Percentiles rank a stretch among this genome's conserved stretches.
Evolutionary conservation across 2,329 filamentous ascomycete species (phyloP).

Genomic region (Penicillium psychrosexuale): DNA sequence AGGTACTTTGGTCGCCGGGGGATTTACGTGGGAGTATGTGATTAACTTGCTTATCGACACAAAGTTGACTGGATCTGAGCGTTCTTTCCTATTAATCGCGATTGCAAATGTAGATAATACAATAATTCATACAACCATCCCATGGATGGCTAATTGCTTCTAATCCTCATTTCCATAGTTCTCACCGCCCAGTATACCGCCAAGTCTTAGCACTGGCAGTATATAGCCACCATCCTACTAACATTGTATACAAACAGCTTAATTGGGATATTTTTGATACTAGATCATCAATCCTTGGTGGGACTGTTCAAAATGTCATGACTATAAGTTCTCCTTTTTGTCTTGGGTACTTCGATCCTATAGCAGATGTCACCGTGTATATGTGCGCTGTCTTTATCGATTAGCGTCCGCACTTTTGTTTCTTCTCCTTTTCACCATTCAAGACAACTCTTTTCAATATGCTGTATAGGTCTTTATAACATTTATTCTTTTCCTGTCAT

Average conservation of each 20-base stretch:
- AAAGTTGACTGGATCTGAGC: constrained; percentile 1
- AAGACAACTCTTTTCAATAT: constrained; percentile 14
- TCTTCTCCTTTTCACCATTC: constrained; percentile 6
- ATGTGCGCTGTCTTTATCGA: background rate
- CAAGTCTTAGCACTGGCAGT: background rate
- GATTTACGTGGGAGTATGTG: constrained; percentile 17
- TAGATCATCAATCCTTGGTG: background rate
- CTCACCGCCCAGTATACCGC: background rate
- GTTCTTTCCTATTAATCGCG: background rate
- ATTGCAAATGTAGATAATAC: constrained; percentile 3
- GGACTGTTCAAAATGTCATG: background rate
- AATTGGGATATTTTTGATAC: background rate
- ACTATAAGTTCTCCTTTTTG: background rate
- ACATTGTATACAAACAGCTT: background rate
- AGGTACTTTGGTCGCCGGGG: constrained; percentile 21
- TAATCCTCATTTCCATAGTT: too few species aligned
- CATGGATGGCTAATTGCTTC: background rate
- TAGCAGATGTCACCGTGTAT: background rate
- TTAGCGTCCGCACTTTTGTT: background rate
- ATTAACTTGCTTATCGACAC: constrained; percentile 16
- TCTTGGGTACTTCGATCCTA: background rate
- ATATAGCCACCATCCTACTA: background rate
- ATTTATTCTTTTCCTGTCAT: constrained; percentile 8
- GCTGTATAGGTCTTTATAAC: constrained; percentile 20
- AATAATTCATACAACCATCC: background rate